phyloP scores from a whole-genome alignment of 768 basidiomycete genomes.

The Amyloporia xantha region DNA sequence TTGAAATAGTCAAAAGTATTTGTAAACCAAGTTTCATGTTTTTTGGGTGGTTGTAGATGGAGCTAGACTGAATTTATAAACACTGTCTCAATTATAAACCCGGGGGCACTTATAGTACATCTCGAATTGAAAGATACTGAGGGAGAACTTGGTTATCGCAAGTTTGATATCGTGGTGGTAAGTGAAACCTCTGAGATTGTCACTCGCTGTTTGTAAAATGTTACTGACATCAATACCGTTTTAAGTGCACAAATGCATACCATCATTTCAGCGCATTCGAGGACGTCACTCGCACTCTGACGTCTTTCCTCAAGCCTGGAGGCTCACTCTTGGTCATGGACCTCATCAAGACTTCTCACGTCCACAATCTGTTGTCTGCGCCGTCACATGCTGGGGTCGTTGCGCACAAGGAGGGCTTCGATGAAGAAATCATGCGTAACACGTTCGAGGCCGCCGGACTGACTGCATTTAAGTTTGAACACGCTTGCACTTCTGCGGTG shows the following conservation, averaged over 20 bases:
- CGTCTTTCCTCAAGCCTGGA: slow-evolving; percentile 51
- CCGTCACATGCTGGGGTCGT: slow-evolving; percentile 38
- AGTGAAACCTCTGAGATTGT: slow-evolving; percentile 20
- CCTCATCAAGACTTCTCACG: slow-evolving; percentile 28
- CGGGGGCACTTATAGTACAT: slow-evolving; percentile 48
- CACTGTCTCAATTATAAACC: no score
- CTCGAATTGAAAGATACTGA: slow-evolving; percentile 41
- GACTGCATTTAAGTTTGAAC: slow-evolving; percentile 34
- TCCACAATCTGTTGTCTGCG: slow-evolving; percentile 31
- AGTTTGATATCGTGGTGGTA: slow-evolving; percentile 70
- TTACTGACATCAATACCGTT: not conserved
- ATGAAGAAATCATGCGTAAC: slow-evolving; percentile 38
- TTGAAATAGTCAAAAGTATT: no score
- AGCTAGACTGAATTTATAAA: no score
- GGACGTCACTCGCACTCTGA: slow-evolving; percentile 45
- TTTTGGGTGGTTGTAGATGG: no score
- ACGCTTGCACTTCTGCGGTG: slow-evolving; percentile 25
- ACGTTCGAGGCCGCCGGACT: slow-evolving; percentile 52
- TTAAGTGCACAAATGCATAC: slow-evolving; percentile 56
- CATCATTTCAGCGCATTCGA: slow-evolving; percentile 53
- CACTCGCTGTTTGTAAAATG: not conserved
- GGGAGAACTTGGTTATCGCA: slow-evolving; percentile 41
- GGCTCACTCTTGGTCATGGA: slow-evolving; percentile 58
- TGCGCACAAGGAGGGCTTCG: slow-evolving; percentile 48
- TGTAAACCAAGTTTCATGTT: no score